These are phyloP conservation scores for Chrysoporthe puriensis DNA, from an alignment of 2,329 filamentous ascomycete genomes.

Conservation along the genomic window DNA sequence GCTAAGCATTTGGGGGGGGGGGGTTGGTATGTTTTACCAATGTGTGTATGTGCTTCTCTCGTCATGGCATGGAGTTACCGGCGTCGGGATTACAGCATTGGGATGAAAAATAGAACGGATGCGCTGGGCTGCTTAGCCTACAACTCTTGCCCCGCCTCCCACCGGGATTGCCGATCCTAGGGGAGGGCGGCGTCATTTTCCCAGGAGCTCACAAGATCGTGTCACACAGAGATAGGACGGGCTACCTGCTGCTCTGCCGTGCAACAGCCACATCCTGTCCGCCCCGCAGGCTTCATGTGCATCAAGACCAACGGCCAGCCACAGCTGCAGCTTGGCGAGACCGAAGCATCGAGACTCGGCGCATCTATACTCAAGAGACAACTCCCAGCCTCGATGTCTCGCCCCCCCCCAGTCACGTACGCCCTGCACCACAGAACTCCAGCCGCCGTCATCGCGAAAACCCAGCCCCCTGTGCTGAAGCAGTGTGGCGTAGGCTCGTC, in stretches of 20 bases:
- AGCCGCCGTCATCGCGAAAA: too few species aligned
- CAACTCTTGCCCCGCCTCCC: neutral
- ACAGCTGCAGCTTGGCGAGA: neutral
- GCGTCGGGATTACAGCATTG: neutral
- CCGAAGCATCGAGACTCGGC: neutral
- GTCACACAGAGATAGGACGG: neutral
- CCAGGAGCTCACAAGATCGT: neutral
- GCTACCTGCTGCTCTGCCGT: neutral
- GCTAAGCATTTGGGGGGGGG: neutral
- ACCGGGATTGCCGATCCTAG: neutral
- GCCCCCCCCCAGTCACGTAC: too few species aligned
- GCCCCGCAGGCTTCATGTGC: neutral
- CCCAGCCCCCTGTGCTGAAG: too few species aligned
- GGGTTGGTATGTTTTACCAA: neutral
- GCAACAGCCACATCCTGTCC: neutral
- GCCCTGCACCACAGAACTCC: too few species aligned
- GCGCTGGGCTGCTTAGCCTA: neutral
- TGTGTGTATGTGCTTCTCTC: neutral
- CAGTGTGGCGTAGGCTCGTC: too few species aligned
- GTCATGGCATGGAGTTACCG: constrained; percentile 7
- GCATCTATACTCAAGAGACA: neutral
- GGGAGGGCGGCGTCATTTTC: neutral
- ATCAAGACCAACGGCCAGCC: neutral
- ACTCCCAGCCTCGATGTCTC: neutral
- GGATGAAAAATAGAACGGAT: neutral